phyloP scores from a whole-genome alignment of 2,329 filamentous ascomycete species.

The Allantophomopsis lycopodina region DNA sequence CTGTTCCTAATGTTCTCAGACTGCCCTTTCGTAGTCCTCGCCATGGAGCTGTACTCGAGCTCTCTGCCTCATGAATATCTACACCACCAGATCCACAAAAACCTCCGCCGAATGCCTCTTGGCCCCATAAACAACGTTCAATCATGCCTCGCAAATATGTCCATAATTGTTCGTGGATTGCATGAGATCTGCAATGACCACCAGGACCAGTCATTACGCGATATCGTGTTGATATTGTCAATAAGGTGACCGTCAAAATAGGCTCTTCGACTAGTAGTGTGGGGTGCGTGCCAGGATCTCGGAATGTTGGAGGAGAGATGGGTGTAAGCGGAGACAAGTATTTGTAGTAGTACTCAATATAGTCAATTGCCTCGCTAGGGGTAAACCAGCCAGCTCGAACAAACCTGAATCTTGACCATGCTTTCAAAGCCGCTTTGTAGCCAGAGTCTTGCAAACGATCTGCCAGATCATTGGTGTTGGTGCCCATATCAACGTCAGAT shows the following conservation, averaged over 20 bases:
- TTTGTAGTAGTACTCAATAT: conserved; percentile 92
- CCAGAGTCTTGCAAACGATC: conserved; percentile 29
- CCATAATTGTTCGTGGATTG: conserved; percentile 94
- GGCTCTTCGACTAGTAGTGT: conserved; percentile 82
- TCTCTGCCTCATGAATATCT: conserved; percentile 36
- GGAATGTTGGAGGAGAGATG: conserved; percentile 84
- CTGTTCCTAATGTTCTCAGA: conserved; percentile 78
- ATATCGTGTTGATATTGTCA: conserved; percentile 85
- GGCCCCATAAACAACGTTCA: conserved; percentile 86
- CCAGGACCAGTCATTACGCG: conserved; percentile 68
- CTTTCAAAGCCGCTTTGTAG: conserved; percentile 59
- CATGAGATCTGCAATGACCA: conserved; percentile 69
- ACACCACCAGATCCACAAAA: conserved; percentile 60
- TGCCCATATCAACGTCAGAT: too few species aligned
- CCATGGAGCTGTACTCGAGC: conserved; percentile 57
- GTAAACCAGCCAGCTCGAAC: conserved; percentile 97
- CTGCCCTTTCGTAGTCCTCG: conserved; percentile 62
- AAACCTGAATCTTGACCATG: conserved; percentile 89
- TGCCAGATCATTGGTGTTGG: too few species aligned
- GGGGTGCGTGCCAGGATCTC: conserved; percentile 64
- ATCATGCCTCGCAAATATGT: conserved; percentile 90
- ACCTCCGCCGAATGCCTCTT: conserved; percentile 86
- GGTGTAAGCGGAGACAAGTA: conserved; percentile 86
- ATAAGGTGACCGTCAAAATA: conserved; percentile 78
- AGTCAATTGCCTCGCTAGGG: conserved; percentile 80